Evolutionary conservation across 495 filamentous ascomycete species (phyloP).

Genomic region (Acidiella bohemica): DNA sequence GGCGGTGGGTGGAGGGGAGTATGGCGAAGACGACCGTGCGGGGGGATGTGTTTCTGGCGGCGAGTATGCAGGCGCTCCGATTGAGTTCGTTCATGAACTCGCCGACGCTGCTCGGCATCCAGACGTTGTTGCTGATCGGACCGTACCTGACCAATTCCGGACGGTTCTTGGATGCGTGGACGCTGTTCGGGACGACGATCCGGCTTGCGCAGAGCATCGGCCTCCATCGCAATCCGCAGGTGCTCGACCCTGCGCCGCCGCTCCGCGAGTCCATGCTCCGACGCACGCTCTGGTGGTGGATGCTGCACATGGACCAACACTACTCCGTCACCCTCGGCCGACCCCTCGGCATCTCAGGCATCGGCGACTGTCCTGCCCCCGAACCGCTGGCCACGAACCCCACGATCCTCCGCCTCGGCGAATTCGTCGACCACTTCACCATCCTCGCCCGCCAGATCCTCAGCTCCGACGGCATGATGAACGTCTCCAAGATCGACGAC

Average conservation of each 20-base stretch:
- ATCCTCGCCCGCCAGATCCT: slow-evolving; percentile 35
- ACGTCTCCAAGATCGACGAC: slow-evolving; percentile 31
- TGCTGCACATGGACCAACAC: slow-evolving; percentile 38
- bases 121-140: slow-evolving; percentile 29
- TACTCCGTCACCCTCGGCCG: slow-evolving; percentile 37
- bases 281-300: slow-evolving; percentile 38
- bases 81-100: slow-evolving; percentile 29
- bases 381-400: slow-evolving; percentile 31
- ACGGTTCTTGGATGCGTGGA: slow-evolving; percentile 32
- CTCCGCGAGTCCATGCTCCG: slow-evolving; percentile 29
- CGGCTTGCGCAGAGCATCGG: slow-evolving; percentile 29
- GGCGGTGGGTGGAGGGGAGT: slow-evolving; percentile 29
- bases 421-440: slow-evolving; percentile 34
- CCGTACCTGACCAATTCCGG: slow-evolving; percentile 31
- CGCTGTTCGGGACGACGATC: slow-evolving; percentile 29
- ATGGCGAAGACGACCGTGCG: slow-evolving; percentile 28
- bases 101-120: slow-evolving; percentile 27
- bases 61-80: slow-evolving; percentile 30
- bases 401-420: slow-evolving; percentile 28
- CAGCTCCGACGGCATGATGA: slow-evolving; percentile 29
- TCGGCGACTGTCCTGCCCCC: slow-evolving; percentile 34
- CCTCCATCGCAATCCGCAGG: slow-evolving; percentile 34
- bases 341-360: slow-evolving; percentile 35
- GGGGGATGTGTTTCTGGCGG: slow-evolving; percentile 32
- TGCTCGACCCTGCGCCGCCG: slow-evolving; percentile 32